phyloP scores from a whole-genome alignment of 352 stramenopile species.

The Salisapilia sapeloensis region DNA sequence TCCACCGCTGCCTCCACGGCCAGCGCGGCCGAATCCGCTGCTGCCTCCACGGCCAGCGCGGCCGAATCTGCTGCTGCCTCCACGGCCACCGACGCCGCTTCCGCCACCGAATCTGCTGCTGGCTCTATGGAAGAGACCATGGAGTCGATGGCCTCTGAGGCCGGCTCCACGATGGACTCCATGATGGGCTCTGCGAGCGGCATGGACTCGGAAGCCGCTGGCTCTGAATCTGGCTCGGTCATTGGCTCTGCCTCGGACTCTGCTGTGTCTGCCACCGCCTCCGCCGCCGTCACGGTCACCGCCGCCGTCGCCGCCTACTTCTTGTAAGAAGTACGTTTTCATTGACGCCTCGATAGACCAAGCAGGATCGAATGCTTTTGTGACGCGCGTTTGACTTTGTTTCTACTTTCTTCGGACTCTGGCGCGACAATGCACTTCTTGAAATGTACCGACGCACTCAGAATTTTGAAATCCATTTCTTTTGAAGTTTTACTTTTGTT shows the following conservation, averaged over 20 bases:
- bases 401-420: too few species aligned
- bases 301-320: conserved; percentile 5
- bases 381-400: too few species aligned
- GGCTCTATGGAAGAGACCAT: conserved; percentile 2
- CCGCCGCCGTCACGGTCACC: conserved; percentile 5
- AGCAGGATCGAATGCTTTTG: too few species aligned
- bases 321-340: too few species aligned
- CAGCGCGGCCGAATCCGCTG: conserved; percentile 3
- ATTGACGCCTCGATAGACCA: too few species aligned
- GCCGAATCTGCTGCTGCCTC: conserved; percentile 2
- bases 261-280: too few species aligned
- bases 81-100: not conserved
- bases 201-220: conserved; percentile 7
- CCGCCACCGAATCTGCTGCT: conserved; percentile 1
- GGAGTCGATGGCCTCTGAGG: conserved; percentile 2
- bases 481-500: too few species aligned
- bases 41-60: conserved; percentile 3
- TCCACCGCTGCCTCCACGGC: conserved; percentile 4
- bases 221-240: conserved; percentile 4
- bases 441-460: too few species aligned
- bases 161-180: not conserved
- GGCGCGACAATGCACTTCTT: too few species aligned
- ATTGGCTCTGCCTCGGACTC: too few species aligned
- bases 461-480: too few species aligned
- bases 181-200: conserved; percentile 4